phyloP scores from a whole-genome alignment of 371 early-diverging fungal genomes.

The Circinella umbellata region DNA sequence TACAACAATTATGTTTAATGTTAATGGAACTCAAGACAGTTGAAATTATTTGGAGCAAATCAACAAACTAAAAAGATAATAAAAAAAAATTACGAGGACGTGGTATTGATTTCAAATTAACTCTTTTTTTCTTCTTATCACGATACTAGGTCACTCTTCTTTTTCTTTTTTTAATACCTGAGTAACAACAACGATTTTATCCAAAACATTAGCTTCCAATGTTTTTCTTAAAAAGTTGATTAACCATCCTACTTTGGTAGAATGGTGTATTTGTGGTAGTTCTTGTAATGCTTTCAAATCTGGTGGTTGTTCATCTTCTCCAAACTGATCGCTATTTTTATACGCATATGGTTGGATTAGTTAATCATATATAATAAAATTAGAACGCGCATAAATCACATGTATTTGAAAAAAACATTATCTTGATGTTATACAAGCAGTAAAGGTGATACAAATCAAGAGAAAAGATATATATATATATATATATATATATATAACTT shows the following conservation, averaged over 20 bases:
- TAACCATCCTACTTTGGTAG: slow-evolving; percentile 45
- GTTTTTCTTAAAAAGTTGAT: slow-evolving; percentile 27
- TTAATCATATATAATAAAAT: background rate
- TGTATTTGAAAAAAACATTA: too few relatives aligned
- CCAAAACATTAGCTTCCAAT: slow-evolving; percentile 14
- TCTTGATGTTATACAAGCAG: too few relatives aligned
- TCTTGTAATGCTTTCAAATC: slow-evolving; percentile 37
- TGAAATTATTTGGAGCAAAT: slow-evolving; percentile 32
- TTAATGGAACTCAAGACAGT: slow-evolving; percentile 21
- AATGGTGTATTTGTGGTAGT: slow-evolving; percentile 33
- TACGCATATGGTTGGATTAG: background rate
- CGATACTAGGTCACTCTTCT: background rate
- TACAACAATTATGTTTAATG: slow-evolving; percentile 34
- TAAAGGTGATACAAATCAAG: too few relatives aligned
- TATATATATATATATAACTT: slow-evolving; percentile 4
- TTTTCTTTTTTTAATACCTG: slow-evolving; percentile 28
- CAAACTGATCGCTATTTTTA: slow-evolving; percentile 38
- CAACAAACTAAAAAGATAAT: slow-evolving; percentile 31
- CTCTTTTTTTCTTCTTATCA: background rate
- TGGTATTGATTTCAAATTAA: background rate
- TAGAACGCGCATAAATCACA: background rate
- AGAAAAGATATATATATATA: too few relatives aligned
- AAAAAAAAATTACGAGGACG: background rate
- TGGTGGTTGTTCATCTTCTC: slow-evolving; percentile 20
- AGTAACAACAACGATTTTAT: slow-evolving; percentile 48